phyloP scores from a whole-genome alignment of 495 filamentous ascomycete genomes.

The Amniculicola lignicola region DNA sequence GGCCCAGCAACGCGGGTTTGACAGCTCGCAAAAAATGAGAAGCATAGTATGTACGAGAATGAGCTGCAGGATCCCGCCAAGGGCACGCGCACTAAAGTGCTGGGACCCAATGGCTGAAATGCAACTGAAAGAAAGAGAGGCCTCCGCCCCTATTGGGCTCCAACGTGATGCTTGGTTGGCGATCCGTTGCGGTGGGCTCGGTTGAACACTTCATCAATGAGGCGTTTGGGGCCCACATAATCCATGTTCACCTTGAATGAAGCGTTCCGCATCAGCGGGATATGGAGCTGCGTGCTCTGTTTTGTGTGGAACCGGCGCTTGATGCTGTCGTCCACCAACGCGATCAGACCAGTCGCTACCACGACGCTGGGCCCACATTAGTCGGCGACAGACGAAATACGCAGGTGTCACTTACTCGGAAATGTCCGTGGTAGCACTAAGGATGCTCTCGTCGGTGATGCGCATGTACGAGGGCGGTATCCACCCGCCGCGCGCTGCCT shows the following conservation, averaged over 20 bases:
- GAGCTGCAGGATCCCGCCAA: constrained; percentile 7
- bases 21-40: constrained; percentile 12
- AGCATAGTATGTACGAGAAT: constrained; percentile 30
- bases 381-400: constrained; percentile 12
- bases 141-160: constrained; percentile 1
- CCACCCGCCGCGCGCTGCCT: constrained; percentile 81
- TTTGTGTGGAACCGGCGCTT: constrained; percentile 71
- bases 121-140: background rate
- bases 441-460: constrained; percentile 69
- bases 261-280: constrained; percentile 53
- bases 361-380: constrained; percentile 62
- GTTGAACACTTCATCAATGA: constrained; percentile 78
- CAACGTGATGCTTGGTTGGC: constrained; percentile 19
- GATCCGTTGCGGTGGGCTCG: constrained; percentile 38
- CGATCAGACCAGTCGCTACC: constrained; percentile 83
- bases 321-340: constrained; percentile 90
- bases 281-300: constrained; percentile 55
- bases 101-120: constrained; percentile 10
- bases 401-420: constrained; percentile 75
- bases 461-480: constrained; percentile 85
- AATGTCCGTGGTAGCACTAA: constrained; percentile 69
- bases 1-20: constrained; percentile 9
- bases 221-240: constrained; percentile 63
- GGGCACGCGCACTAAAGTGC: background rate
- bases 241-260: constrained; percentile 63